These are phyloP conservation scores for Boletus bicolor DNA, from an alignment of 768 basidiomycete species.

Conservation along the genomic window DNA sequence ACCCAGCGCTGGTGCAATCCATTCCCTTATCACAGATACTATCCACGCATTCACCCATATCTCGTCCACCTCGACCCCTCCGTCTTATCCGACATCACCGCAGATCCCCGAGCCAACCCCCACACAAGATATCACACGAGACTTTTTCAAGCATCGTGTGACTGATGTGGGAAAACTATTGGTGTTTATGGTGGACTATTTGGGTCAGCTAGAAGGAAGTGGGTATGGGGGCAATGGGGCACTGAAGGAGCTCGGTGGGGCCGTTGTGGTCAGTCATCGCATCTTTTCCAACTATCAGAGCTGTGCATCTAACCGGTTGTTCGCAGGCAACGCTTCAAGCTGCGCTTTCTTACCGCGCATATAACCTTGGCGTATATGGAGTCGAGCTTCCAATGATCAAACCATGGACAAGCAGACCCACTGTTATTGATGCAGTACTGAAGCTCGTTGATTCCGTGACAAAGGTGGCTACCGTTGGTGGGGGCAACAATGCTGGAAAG, in stretches of 20 bases:
- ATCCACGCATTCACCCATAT: constrained; percentile 53
- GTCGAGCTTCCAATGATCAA: constrained; percentile 65
- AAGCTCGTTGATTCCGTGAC: constrained; percentile 70
- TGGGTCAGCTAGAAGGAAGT: constrained; percentile 22
- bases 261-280: constrained; percentile 52
- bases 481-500: constrained; percentile 10
- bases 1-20: constrained; percentile 50
- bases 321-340: constrained; percentile 67
- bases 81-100: constrained; percentile 9
- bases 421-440: constrained; percentile 64
- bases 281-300: neutral
- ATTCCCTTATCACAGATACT: constrained; percentile 66
- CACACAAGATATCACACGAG: constrained; percentile 75
- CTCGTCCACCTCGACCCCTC: constrained; percentile 11
- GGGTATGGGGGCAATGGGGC: constrained; percentile 24
- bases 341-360: constrained; percentile 70
- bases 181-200: constrained; percentile 48
- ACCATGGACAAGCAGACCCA: constrained; percentile 79
- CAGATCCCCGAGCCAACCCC: constrained; percentile 44
- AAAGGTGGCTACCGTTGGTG: constrained; percentile 20
- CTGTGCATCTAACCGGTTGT: neutral
- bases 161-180: constrained; percentile 65
- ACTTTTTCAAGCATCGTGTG: constrained; percentile 77
- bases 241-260: constrained; percentile 41
- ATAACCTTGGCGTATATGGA: constrained; percentile 74